These are phyloP conservation scores for Phytopythium sindhum DNA, from an alignment of 352 stramenopile genomes.

Conservation along the genomic window DNA sequence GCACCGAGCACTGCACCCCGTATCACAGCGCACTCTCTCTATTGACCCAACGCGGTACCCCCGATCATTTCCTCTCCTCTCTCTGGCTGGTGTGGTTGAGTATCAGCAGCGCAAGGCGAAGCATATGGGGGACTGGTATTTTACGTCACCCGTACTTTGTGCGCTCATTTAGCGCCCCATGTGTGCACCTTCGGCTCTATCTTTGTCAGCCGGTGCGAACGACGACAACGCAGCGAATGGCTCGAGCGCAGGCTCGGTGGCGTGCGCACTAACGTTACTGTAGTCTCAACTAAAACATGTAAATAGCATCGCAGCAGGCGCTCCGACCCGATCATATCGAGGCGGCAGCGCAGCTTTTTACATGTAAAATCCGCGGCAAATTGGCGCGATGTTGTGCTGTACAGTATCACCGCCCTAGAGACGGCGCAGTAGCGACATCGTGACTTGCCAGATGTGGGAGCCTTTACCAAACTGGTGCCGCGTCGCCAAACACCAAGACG, in stretches of 20 bases:
- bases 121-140: slow-evolving; percentile 5
- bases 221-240: not conserved
- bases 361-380: slow-evolving; percentile 1
- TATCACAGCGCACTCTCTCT: not conserved
- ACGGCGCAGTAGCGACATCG: slow-evolving; percentile 1
- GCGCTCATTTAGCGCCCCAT: too few species aligned
- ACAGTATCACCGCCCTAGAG: not conserved
- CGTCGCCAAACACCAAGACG: not conserved
- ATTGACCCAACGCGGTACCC: not conserved
- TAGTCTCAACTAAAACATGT: not conserved
- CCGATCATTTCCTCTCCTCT: not conserved
- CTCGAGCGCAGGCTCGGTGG: not conserved
- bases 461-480: not conserved
- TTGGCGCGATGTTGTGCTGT: not conserved
- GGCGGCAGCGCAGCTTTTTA: not conserved
- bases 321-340: slow-evolving; percentile 2
- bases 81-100: not conserved
- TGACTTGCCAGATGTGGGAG: not conserved
- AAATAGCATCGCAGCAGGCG: not conserved
- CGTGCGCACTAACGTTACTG: not conserved
- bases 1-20: too few species aligned
- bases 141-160: too few species aligned
- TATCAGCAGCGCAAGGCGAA: not conserved
- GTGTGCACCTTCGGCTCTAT: not conserved
- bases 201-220: not conserved